These are phyloP conservation scores for Xerocomus amazonicus DNA, from an alignment of 1,284 basidiomycete genomes.

Conservation along the genomic window DNA sequence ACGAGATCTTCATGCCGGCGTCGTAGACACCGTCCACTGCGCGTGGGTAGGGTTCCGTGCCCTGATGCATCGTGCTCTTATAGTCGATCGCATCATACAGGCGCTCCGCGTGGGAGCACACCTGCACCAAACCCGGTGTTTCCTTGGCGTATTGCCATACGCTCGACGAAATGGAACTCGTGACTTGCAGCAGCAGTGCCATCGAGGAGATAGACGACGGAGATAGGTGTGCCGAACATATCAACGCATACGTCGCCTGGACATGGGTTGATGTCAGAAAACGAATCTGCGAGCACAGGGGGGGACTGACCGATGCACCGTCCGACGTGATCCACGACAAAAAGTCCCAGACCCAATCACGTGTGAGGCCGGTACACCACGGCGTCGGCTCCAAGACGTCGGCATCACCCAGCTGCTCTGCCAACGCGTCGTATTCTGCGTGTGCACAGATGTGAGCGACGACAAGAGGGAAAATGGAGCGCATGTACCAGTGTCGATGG, in stretches of 20 bases:
- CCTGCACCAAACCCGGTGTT: constrained; percentile 7
- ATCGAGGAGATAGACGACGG: too few relatives aligned
- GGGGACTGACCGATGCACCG: constrained; percentile 18
- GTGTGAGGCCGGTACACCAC: constrained; percentile 26
- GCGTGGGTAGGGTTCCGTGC: constrained; percentile 19
- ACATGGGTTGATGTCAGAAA: too few relatives aligned
- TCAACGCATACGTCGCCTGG: too few relatives aligned
- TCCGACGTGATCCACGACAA: constrained; percentile 21
- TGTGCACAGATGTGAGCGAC: not conserved
- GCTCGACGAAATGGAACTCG: too few relatives aligned
- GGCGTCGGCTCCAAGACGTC: constrained; percentile 29
- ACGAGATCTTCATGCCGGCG: constrained; percentile 37
- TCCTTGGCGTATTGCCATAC: constrained; percentile 1
- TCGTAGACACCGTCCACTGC: constrained; percentile 7
- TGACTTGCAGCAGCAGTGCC: too few relatives aligned
- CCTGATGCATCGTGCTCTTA: constrained; percentile 19
- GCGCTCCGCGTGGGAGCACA: constrained; percentile 16
- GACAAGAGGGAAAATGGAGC: not conserved
- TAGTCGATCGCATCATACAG: constrained; percentile 30
- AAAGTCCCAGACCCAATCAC: constrained; percentile 37
- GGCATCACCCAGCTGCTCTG: constrained; percentile 29
- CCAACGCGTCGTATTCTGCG: constrained; percentile 37
- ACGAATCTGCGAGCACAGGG: not conserved
- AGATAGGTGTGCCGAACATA: too few relatives aligned
- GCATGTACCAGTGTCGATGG: constrained; percentile 30